Evolutionary conservation across 139 green algal genomes (phyloP).

Genomic region (Axilococcus clingmanii): DNA sequence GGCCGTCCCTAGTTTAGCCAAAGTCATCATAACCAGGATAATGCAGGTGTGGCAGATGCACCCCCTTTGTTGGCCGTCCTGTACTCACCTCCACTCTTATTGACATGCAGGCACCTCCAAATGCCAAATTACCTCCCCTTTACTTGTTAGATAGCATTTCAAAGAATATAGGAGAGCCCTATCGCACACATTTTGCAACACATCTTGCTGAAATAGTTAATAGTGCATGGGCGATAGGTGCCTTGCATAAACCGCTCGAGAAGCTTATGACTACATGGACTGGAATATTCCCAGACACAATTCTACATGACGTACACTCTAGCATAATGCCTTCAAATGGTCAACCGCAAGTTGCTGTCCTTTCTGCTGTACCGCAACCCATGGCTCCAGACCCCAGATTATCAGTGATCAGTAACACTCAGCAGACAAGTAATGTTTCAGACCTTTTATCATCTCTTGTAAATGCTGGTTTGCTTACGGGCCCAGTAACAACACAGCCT

Average conservation of each 20-base stretch:
- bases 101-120: conserved; percentile 8
- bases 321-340: background rate
- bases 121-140: conserved; percentile 53
- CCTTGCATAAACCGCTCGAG: conserved; percentile 23
- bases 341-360: background rate
- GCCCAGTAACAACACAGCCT: background rate
- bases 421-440: too few species aligned
- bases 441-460: too few species aligned
- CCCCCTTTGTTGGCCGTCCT: too few species aligned
- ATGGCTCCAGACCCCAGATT: conserved; percentile 11
- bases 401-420: too few species aligned
- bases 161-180: conserved; percentile 60
- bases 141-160: conserved; percentile 74
- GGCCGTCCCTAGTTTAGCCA: conserved; percentile 3
- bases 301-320: conserved; percentile 26
- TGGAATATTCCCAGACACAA: conserved; percentile 26
- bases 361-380: background rate
- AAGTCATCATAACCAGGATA: conserved; percentile 17
- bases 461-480: too few species aligned
- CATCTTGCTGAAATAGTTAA: conserved; percentile 18
- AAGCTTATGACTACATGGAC: conserved; percentile 52
- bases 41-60: conserved; percentile 9
- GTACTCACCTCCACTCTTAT: background rate
- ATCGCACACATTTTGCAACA: conserved; percentile 36
- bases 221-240: conserved; percentile 29